A percentile compares a stretch with the other conserved stretches of the same genome.
Evolutionary conservation across 331 rosid species (phyloP).

Genomic region (Ulmus americana): DNA sequence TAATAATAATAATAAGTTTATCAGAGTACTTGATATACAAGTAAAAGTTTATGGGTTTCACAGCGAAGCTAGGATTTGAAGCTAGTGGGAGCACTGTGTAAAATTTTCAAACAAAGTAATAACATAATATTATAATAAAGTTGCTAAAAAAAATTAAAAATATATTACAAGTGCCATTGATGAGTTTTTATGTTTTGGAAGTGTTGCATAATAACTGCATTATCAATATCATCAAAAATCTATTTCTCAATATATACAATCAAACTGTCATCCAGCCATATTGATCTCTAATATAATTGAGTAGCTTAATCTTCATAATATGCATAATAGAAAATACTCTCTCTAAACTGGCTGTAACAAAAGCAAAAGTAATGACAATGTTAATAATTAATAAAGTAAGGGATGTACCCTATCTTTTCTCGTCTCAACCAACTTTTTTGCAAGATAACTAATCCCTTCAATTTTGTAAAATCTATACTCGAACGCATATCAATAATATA

Average conservation of each 20-base stretch:
- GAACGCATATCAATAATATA: background rate
- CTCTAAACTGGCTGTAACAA: background rate
- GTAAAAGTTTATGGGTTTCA: too few relatives aligned
- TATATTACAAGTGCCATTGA: background rate
- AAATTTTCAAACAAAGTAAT: too few relatives aligned
- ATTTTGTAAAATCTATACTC: background rate
- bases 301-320: background rate
- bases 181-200: background rate
- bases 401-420: background rate
- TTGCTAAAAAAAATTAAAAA: too few relatives aligned
- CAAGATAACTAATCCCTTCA: background rate
- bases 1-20: too few relatives aligned
- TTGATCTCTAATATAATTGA: background rate
- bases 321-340: background rate
- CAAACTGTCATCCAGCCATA: background rate
- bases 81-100: background rate
- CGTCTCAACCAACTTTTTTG: background rate
- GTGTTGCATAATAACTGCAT: background rate
- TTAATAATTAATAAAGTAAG: conserved; percentile 1
- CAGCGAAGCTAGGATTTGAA: too few relatives aligned
- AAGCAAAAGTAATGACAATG: background rate
- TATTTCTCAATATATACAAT: background rate
- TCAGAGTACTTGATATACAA: too few relatives aligned
- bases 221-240: too few relatives aligned
- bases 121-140: too few relatives aligned